phyloP scores from a whole-genome alignment of 2,329 filamentous ascomycete genomes.

The Laburnicola sp. region DNA sequence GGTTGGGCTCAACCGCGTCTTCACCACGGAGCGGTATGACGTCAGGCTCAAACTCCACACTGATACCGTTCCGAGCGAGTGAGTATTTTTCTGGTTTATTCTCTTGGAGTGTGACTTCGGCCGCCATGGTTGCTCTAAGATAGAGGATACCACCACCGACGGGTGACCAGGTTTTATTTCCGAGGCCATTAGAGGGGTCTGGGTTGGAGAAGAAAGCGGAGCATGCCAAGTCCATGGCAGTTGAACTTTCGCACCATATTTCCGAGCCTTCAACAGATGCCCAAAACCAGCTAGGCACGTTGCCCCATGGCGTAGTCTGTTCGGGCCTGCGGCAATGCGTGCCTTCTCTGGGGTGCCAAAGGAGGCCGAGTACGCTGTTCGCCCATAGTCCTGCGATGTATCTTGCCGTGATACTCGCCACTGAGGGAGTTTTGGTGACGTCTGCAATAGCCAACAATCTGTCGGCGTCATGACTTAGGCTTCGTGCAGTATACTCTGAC shows the following conservation, averaged over 20 bases:
- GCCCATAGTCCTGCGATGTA: constrained; percentile 46
- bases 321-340: constrained; percentile 30
- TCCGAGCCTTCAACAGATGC: constrained; percentile 41
- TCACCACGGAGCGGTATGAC: constrained; percentile 30
- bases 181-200: constrained; percentile 17
- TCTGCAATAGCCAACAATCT: constrained; percentile 36
- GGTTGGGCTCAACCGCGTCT: constrained; percentile 32
- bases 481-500: constrained; percentile 41
- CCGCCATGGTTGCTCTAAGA: constrained; percentile 40
- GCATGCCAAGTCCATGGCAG: constrained; percentile 43
- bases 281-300: constrained; percentile 44
- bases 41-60: constrained; percentile 40
- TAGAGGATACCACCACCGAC: constrained; percentile 33
- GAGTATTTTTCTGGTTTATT: constrained; percentile 23
- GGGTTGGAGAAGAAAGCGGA: constrained; percentile 25
- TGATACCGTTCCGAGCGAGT: constrained; percentile 32
- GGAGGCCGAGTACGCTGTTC: constrained; percentile 37
- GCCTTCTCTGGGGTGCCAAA: constrained; percentile 42
- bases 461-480: constrained; percentile 39
- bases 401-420: constrained; percentile 28
- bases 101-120: constrained; percentile 32
- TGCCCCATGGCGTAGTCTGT: constrained; percentile 14
- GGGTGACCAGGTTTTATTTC: constrained; percentile 34
- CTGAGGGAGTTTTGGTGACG: constrained; percentile 34
- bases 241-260: constrained; percentile 41